Percentiles rank a stretch among this genome's conserved stretches.
phyloP scores from a whole-genome alignment of 331 rosid genomes.

The Rhamnella rubrinervis region DNA sequence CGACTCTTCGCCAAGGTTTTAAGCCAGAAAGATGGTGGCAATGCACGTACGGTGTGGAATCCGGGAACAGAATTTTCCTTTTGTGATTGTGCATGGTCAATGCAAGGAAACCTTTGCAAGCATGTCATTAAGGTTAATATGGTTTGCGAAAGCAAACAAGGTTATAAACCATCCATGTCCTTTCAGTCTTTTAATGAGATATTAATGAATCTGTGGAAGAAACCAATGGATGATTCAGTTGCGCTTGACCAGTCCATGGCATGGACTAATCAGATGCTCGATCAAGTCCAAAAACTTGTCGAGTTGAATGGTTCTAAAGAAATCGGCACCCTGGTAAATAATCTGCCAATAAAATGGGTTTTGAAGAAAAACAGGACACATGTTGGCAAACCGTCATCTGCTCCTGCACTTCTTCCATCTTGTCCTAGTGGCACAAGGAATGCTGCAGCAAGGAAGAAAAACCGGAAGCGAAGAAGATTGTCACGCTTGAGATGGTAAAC shows the following conservation, averaged over 20 bases:
- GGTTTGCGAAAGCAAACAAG: slow-evolving; percentile 47
- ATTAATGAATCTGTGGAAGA: slow-evolving; percentile 53
- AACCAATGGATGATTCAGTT: slow-evolving; percentile 81
- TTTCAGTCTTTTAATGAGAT: slow-evolving; percentile 62
- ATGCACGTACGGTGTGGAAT: slow-evolving; percentile 76
- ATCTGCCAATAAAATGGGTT: slow-evolving; percentile 83
- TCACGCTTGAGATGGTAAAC: slow-evolving; percentile 52
- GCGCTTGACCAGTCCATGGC: slow-evolving; percentile 70
- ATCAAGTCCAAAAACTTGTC: slow-evolving; percentile 68
- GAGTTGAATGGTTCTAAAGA: slow-evolving; percentile 58
- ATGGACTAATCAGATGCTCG: slow-evolving; percentile 75
- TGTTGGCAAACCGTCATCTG: slow-evolving; percentile 51
- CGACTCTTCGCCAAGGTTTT: slow-evolving; percentile 68
- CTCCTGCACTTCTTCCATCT: slow-evolving; percentile 35
- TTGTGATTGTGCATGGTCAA: slow-evolving; percentile 86
- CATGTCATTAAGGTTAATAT: slow-evolving; percentile 77
- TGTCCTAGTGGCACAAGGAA: slow-evolving; percentile 29
- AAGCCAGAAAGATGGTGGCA: slow-evolving; percentile 59
- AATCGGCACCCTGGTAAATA: slow-evolving; percentile 66
- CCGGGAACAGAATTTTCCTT: slow-evolving; percentile 87
- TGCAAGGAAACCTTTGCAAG: slow-evolving; percentile 91
- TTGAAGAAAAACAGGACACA: slow-evolving; percentile 70
- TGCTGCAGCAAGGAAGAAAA: slow-evolving; percentile 44
- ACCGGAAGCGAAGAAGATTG: slow-evolving; percentile 69
- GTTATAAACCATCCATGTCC: slow-evolving; percentile 55